A percentile compares a stretch with the other conserved stretches of the same genome.
Conservation (phyloP, 1,284 basidiomycete genomes). For the Cryptococcus amylolentus region DNA sequence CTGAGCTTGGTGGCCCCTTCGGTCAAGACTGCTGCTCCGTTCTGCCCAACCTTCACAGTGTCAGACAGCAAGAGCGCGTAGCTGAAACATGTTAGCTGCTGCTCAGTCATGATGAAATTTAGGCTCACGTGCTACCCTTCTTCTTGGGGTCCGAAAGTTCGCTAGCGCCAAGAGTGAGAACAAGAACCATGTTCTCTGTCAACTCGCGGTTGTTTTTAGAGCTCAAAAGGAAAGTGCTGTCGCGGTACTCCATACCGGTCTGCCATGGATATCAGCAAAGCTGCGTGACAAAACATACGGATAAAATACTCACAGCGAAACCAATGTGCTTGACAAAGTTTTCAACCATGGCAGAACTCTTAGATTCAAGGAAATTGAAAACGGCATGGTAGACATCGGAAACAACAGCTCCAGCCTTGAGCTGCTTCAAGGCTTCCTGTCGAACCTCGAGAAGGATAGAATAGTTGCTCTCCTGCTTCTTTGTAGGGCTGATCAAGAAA, state of each 20-base stretch:
- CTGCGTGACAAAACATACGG: not conserved
- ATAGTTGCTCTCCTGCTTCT: constrained; percentile 88
- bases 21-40: constrained; percentile 70
- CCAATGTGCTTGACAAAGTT: constrained; percentile 86
- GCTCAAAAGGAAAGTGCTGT: constrained; percentile 77
- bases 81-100: constrained; percentile 48
- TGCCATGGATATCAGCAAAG: constrained; percentile 42
- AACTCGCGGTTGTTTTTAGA: constrained; percentile 72
- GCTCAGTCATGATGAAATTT: not conserved
- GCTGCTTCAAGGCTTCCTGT: constrained; percentile 66
- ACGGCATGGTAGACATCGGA: constrained; percentile 80
- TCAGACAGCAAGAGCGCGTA: constrained; percentile 89
- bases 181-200: constrained; percentile 78
- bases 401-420: constrained; percentile 74
- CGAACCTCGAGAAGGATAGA: constrained; percentile 74
- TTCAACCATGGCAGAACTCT: constrained; percentile 76
- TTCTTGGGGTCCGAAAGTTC: constrained; percentile 69
- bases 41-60: constrained; percentile 73
- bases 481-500: constrained; percentile 89
- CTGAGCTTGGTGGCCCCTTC: constrained; percentile 77
- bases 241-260: constrained; percentile 93
- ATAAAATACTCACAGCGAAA: constrained; percentile 63
- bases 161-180: constrained; percentile 77
- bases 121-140: constrained; percentile 64
- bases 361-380: constrained; percentile 66